Evolutionary conservation across 169 alveolate species (phyloP), one percentile per base, ranked within the genome.

Genomic region (Plasmodium gonderi): DNA sequence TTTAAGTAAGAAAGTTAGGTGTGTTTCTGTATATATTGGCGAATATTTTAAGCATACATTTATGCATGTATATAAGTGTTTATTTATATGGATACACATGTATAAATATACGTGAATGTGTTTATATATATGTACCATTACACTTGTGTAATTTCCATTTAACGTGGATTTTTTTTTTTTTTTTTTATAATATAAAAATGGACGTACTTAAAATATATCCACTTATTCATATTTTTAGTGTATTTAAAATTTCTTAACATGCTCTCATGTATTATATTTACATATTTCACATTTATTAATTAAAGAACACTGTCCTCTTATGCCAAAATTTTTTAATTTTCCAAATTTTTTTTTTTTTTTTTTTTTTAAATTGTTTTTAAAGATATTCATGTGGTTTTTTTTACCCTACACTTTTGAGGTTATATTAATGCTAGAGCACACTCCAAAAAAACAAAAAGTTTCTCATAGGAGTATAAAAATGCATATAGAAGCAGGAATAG

Each of bases 281-380:
- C 14, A n/a, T 40, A n/a, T 65, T 65, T 64, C 72, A 64, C 72
- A 20, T 40, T 14, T 80, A 60, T 69, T 11, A 64, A 80, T 80
- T 80, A 80, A 60, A 64, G 91, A 80, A 64, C 12, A 80, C 29
- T 80, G 67, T 80, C 79, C 72, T 64, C 14, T 36, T 80, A 80
- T 40, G 40, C 72, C 20, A 26, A 38, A 14, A 1, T 36, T 60
- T 78, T 78, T 78, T 78, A 78, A 78, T 78, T 51, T 60, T 60
- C n/a, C n/a, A 17, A 60, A 8, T 51, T 60, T 60, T 23, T 20
- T 60, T 54, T 17, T 60, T n/a, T 23, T 14, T 60, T 60, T 23
- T 60, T 60, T 60, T 60, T 60, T 23, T 23, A 23, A n/a, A 5
- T 23, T 60, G 17, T 60, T 60, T 23, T 60, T 29, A 60, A 60